Evolutionary conservation across 1,139 yeast species (phyloP).

Genomic region (Yamadazyma epiphylla): DNA sequence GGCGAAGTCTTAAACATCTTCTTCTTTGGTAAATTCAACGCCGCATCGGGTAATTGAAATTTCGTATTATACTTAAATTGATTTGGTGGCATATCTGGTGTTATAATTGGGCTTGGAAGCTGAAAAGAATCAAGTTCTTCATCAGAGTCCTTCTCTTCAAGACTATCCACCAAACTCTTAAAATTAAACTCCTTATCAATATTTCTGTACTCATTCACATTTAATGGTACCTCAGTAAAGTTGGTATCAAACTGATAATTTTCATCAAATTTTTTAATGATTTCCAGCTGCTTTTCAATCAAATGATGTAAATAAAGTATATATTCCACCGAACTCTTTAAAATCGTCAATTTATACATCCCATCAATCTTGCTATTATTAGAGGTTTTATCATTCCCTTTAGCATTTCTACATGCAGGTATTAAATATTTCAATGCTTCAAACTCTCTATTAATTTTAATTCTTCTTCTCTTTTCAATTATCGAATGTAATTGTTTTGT

Average conservation of each 20-base stretch:
- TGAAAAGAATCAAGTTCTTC: conserved; percentile 16
- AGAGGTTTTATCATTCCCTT: conserved; percentile 6
- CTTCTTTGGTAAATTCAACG: conserved; percentile 29
- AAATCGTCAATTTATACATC: conserved; percentile 75
- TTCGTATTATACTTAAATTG: conserved; percentile 21
- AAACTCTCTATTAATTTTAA: conserved; percentile 77
- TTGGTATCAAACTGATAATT: conserved; percentile 34
- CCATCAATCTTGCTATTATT: conserved; percentile 47
- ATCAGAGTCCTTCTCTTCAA: conserved; percentile 4
- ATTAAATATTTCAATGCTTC: conserved; percentile 74
- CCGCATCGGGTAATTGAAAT: conserved; percentile 42
- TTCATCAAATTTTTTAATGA: conserved; percentile 22
- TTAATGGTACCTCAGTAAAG: conserved; percentile 50
- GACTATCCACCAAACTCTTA: conserved; percentile 14
- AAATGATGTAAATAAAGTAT: conserved; percentile 65
- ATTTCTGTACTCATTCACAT: conserved; percentile 56
- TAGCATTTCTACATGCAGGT: conserved; percentile 57
- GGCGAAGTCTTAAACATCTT: conserved; percentile 25
- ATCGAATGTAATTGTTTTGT: conserved; percentile 68
- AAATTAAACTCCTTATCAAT: conserved; percentile 55
- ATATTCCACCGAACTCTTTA: conserved; percentile 79
- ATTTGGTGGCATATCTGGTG: conserved; percentile 39
- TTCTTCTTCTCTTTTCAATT: conserved; percentile 74
- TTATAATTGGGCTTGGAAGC: conserved; percentile 41
- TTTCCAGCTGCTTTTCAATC: conserved; percentile 42